Percentiles rank a stretch among this genome's conserved stretches.
Evolutionary conservation across 2,329 filamentous ascomycete species (phyloP).

Genomic region (Parasarocladium wereldwijsianum): DNA sequence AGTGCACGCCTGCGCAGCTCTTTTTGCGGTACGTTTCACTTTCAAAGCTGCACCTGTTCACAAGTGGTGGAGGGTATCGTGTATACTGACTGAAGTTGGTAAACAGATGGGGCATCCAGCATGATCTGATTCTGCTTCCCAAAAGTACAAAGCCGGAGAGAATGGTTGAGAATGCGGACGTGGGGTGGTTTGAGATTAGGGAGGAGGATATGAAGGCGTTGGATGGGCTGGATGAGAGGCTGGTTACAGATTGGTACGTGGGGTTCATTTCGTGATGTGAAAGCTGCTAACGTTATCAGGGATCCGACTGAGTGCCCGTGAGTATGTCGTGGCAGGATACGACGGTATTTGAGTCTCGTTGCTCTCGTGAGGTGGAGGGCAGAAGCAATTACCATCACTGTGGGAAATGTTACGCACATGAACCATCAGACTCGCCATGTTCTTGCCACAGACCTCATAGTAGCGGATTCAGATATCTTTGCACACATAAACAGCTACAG

Average conservation of each 20-base stretch:
- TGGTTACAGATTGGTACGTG: constrained; percentile 53
- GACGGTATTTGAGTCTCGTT: too few relatives aligned
- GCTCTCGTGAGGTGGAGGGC: too few relatives aligned
- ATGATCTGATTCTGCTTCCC: constrained; percentile 57
- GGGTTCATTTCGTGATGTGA: background rate
- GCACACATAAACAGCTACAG: background rate
- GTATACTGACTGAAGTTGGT: background rate
- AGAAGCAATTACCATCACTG: background rate
- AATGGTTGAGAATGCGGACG: constrained; percentile 48
- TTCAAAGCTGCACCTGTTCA: too few relatives aligned
- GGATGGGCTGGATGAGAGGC: constrained; percentile 53
- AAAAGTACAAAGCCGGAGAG: constrained; percentile 53
- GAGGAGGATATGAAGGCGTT: constrained; percentile 47
- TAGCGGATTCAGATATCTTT: background rate
- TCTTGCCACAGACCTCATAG: background rate
- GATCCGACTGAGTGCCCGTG: constrained; percentile 16
- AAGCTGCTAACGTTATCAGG: constrained; percentile 9
- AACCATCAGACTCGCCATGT: background rate
- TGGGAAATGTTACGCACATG: background rate
- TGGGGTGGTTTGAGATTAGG: constrained; percentile 46
- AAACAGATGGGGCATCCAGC: constrained; percentile 58
- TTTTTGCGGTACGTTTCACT: constrained; percentile 36
- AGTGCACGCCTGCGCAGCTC: constrained; percentile 57
- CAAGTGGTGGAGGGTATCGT: too few relatives aligned
- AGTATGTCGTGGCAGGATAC: too few relatives aligned